Evolutionary conservation across 257 asterid genomes (phyloP).

Genomic region (Ehretia macrophylla): DNA sequence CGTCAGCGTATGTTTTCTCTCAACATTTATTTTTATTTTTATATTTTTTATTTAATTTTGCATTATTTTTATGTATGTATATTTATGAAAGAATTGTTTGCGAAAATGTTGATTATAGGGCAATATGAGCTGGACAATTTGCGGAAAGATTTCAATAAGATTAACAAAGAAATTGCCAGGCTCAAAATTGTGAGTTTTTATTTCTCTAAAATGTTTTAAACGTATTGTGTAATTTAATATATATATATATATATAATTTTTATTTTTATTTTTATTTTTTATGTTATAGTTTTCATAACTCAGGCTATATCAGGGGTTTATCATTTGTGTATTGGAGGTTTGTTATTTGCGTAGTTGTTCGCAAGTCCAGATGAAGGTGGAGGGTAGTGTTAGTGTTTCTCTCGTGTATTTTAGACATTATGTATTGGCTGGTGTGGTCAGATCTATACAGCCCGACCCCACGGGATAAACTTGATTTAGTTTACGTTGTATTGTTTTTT

Average conservation of each 20-base stretch:
- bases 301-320: no score
- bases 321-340: no score
- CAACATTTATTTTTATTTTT: background rate
- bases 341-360: no score
- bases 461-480: no score
- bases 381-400: background rate
- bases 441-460: no score
- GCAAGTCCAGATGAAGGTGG: no score
- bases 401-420: constrained; percentile 5
- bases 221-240: background rate
- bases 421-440: background rate
- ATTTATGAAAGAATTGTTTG: constrained; percentile 3
- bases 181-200: constrained; percentile 66
- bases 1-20: constrained; percentile 54
- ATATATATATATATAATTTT: no score
- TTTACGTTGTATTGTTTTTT: no score
- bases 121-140: constrained; percentile 77
- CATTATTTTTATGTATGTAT: background rate
- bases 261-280: no score
- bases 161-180: constrained; percentile 66
- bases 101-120: constrained; percentile 41
- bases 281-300: no score
- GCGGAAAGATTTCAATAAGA: constrained; percentile 64
- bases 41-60: background rate
- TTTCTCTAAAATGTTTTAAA: background rate